These are phyloP conservation scores for Boletellus sp. DNA, from an alignment of 768 basidiomycete genomes.

Conservation along the genomic window DNA sequence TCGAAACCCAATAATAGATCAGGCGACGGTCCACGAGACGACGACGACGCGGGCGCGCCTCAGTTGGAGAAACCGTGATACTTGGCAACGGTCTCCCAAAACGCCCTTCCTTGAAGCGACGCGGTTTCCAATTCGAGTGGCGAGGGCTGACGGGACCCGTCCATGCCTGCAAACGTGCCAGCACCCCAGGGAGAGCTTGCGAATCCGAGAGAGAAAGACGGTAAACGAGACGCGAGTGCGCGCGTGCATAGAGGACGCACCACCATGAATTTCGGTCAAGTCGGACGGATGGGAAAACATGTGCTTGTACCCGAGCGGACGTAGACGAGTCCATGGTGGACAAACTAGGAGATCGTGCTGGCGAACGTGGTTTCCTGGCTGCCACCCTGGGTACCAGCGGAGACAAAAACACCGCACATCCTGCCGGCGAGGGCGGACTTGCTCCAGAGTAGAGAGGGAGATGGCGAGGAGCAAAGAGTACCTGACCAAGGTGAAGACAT, in stretches of 20 bases:
- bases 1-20: too few species aligned
- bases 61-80: constrained; percentile 23
- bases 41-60: background rate
- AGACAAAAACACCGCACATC: constrained; percentile 45
- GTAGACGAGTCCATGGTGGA: constrained; percentile 53
- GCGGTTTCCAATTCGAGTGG: constrained; percentile 56
- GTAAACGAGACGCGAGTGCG: background rate
- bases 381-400: constrained; percentile 45
- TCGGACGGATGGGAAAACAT: constrained; percentile 37
- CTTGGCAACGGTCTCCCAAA: constrained; percentile 48
- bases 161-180: constrained; percentile 57
- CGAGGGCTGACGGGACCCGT: constrained; percentile 59
- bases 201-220: background rate
- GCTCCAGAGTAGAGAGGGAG: constrained; percentile 37
- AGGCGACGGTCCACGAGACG: too few species aligned
- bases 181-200: constrained; percentile 78
- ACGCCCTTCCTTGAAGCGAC: constrained; percentile 51
- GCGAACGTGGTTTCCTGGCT: constrained; percentile 42
- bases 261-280: constrained; percentile 45
- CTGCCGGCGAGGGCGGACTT: constrained; percentile 43
- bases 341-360: constrained; percentile 42
- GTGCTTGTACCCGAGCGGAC: constrained; percentile 50
- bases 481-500: constrained; percentile 60
- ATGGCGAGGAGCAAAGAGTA: constrained; percentile 68
- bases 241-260: constrained; percentile 25